Conservation (phyloP, 225 moss, liverwort and hornwort genomes). For the Marchantia paleacea region DNA sequence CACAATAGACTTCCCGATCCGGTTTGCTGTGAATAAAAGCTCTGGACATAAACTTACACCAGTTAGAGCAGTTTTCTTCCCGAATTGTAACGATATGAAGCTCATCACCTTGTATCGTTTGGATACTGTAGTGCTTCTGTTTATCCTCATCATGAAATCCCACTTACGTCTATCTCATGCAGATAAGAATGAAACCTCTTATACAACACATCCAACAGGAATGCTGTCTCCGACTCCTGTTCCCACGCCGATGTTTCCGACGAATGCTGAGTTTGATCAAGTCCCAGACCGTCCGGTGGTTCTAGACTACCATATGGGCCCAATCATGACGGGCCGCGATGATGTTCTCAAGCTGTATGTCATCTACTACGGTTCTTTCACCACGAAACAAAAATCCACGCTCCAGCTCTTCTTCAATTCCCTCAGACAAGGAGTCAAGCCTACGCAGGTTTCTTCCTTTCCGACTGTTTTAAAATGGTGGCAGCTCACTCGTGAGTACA, state of each 20-base stretch:
- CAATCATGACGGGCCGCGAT: constrained; percentile 44
- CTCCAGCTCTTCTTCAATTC: constrained; percentile 50
- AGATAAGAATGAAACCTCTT: no score
- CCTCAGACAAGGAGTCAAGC: not conserved
- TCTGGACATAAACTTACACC: no score
- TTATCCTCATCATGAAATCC: no score
- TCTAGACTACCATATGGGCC: constrained; percentile 58
- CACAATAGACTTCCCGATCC: no score
- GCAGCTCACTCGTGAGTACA: constrained; percentile 41
- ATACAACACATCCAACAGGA: not conserved
- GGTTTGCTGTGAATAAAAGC: no score
- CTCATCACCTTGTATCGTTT: no score
- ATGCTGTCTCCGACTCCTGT: constrained; percentile 2
- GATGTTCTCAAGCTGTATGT: constrained; percentile 47
- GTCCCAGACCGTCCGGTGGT: constrained; percentile 38
- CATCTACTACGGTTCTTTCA: constrained; percentile 50
- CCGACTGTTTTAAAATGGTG: constrained; percentile 55
- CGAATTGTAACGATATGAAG: no score
- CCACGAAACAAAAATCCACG: constrained; percentile 29
- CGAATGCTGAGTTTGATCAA: not conserved
- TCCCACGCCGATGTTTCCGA: not conserved
- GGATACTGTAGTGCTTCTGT: no score
- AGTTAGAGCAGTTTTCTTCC: no score
- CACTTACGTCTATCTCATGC: no score
- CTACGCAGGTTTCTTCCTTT: constrained; percentile 20